A percentile compares a stretch with the other conserved stretches of the same genome.
Evolutionary conservation across 805 yeast genomes (phyloP).

Genomic region (Teunomyces panamensis): DNA sequence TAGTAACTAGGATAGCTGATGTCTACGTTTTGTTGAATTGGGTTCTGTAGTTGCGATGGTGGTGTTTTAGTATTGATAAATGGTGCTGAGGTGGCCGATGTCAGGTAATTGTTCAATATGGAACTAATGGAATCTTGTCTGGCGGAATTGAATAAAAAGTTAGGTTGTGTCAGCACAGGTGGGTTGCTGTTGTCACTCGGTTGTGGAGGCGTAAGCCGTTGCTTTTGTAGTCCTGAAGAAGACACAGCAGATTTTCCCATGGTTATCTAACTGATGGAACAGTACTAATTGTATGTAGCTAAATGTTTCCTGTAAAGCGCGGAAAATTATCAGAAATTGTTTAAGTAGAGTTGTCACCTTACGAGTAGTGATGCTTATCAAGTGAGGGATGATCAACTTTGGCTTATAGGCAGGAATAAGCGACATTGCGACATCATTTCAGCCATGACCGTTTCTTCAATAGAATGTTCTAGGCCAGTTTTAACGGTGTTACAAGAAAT

Average conservation of each 20-base stretch:
- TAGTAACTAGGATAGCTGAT: slow-evolving; percentile 8
- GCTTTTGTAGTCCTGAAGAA: slow-evolving; percentile 3
- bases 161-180: slow-evolving; percentile 10
- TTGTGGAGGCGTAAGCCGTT: background rate
- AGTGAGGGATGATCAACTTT: slow-evolving; percentile 4
- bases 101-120: slow-evolving; percentile 20
- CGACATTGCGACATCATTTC: background rate
- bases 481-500: background rate
- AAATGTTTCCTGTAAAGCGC: background rate
- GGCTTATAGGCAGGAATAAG: background rate
- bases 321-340: background rate
- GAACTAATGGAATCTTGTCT: slow-evolving; percentile 30
- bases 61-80: slow-evolving; percentile 1
- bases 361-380: background rate
- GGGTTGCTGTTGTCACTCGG: slow-evolving; percentile 4
- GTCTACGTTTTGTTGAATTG: slow-evolving; percentile 3
- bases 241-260: slow-evolving; percentile 4
- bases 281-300: background rate
- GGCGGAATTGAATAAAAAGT: slow-evolving; percentile 24
- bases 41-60: slow-evolving; percentile 1
- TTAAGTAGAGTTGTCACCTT: background rate
- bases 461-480: background rate
- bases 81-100: slow-evolving; percentile 3
- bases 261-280: background rate
- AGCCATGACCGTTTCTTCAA: background rate